phyloP scores from a whole-genome alignment of 352 stramenopile genomes.

The Halophytophthora batemanensis region DNA sequence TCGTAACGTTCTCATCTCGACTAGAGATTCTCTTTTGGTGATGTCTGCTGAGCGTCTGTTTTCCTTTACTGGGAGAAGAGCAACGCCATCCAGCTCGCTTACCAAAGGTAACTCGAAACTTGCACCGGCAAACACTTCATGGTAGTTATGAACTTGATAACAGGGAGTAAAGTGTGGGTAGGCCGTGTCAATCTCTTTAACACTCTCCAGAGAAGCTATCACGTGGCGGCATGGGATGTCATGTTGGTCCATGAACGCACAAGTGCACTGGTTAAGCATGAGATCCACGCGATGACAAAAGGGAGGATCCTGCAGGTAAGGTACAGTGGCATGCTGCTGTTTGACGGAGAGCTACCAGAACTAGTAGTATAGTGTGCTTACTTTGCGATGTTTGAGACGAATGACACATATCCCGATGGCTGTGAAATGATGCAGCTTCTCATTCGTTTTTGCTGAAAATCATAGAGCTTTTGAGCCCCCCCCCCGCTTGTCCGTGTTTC shows the following conservation, averaged over 20 bases:
- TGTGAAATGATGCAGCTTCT: too few relatives aligned
- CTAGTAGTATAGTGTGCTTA: neutral
- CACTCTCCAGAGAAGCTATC: neutral
- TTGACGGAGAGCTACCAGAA: neutral
- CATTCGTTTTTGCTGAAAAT: too few relatives aligned
- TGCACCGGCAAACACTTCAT: neutral
- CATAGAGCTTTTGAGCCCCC: too few relatives aligned
- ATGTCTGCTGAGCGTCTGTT: too few relatives aligned
- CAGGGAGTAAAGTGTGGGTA: neutral
- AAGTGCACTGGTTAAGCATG: neutral
- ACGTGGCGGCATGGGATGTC: slow-evolving; percentile 1
- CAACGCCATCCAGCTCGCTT: neutral
- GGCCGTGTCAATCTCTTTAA: neutral
- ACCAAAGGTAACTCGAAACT: neutral
- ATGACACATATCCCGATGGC: too few relatives aligned
- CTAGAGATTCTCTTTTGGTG: too few relatives aligned
- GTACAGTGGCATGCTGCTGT: too few relatives aligned
- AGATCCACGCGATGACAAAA: neutral
- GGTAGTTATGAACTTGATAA: neutral
- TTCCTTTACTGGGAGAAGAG: neutral
- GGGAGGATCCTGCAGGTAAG: slow-evolving; percentile 1
- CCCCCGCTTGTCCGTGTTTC: too few relatives aligned
- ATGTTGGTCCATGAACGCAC: neutral
- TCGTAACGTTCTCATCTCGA: too few relatives aligned
- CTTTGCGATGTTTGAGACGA: neutral